Percentiles rank a stretch among this genome's conserved stretches.
Evolutionary conservation across 306 rosid genomes (phyloP).

Genomic region (Cucumis melo): DNA sequence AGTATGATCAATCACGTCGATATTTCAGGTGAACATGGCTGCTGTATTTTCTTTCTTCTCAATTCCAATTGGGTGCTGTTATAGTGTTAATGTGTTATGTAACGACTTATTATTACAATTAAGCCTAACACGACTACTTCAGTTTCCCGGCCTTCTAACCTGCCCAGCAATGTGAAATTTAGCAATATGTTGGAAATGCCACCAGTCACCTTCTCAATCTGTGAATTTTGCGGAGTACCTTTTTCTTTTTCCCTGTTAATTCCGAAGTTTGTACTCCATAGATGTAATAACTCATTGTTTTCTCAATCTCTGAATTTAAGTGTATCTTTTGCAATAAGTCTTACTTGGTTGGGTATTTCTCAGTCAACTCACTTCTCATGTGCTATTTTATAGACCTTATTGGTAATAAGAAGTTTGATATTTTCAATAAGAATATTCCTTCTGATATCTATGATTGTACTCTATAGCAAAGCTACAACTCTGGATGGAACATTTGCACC

Average conservation of each 20-base stretch:
- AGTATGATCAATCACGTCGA: slow-evolving; percentile 79
- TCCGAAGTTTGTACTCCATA: background rate
- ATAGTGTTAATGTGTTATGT: background rate
- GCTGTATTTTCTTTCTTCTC: background rate
- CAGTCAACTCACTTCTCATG: background rate
- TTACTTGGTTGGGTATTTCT: background rate
- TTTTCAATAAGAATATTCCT: background rate
- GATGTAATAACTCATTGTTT: background rate
- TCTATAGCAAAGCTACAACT: slow-evolving; percentile 77
- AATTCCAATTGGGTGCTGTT: background rate
- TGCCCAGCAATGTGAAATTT: background rate
- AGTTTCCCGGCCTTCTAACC: background rate
- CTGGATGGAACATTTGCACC: slow-evolving; percentile 88
- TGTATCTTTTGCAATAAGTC: slow-evolving; percentile 1
- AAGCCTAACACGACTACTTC: background rate
- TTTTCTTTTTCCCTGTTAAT: background rate
- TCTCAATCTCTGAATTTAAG: background rate
- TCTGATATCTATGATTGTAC: background rate
- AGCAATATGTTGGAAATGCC: background rate
- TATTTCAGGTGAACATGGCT: slow-evolving; percentile 57
- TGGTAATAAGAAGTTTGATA: background rate
- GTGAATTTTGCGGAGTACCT: too few species aligned
- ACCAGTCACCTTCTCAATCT: background rate
- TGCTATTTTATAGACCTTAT: background rate
- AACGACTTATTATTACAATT: background rate